Evolutionary conservation across 1,139 yeast genomes (phyloP).

Genomic region (Diutina sp.): DNA sequence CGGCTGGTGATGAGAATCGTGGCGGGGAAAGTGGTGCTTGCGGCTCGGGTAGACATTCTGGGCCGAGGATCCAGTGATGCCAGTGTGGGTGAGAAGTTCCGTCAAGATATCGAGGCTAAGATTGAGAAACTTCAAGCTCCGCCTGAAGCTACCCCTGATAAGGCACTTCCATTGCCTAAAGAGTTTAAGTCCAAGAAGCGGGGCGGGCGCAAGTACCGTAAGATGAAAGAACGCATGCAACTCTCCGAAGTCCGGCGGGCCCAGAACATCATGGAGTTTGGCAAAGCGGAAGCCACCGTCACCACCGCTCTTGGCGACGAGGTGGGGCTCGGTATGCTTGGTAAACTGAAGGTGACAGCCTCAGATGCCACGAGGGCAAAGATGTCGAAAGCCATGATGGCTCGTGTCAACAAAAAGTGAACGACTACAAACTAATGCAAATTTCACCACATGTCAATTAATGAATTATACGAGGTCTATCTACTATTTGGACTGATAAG

Average conservation of each 20-base stretch:
- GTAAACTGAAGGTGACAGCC: background rate
- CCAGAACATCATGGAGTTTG: slow-evolving; percentile 78
- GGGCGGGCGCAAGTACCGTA: slow-evolving; percentile 74
- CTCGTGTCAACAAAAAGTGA: background rate
- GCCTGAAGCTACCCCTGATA: slow-evolving; percentile 54
- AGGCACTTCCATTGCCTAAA: slow-evolving; percentile 75
- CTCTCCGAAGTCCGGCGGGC: slow-evolving; percentile 74
- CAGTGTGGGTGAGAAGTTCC: slow-evolving; percentile 43
- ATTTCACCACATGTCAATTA: no score
- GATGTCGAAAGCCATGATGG: background rate
- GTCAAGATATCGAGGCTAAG: slow-evolving; percentile 44
- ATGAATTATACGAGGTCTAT: no score
- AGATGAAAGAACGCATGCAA: slow-evolving; percentile 68
- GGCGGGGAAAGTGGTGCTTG: slow-evolving; percentile 68
- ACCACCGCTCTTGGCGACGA: slow-evolving; percentile 67
- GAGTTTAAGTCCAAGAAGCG: slow-evolving; percentile 72
- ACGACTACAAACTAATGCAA: no score
- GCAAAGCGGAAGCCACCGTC: slow-evolving; percentile 52
- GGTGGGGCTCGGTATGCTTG: slow-evolving; percentile 68
- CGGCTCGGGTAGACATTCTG: slow-evolving; percentile 67
- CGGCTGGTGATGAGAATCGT: slow-evolving; percentile 68
- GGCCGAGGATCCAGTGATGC: slow-evolving; percentile 33
- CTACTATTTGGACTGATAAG: no score
- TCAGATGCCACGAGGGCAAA: background rate
- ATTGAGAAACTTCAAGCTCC: slow-evolving; percentile 68